Conservation (phyloP, 441 rosid species). For the Syzygium syzygioides region DNA sequence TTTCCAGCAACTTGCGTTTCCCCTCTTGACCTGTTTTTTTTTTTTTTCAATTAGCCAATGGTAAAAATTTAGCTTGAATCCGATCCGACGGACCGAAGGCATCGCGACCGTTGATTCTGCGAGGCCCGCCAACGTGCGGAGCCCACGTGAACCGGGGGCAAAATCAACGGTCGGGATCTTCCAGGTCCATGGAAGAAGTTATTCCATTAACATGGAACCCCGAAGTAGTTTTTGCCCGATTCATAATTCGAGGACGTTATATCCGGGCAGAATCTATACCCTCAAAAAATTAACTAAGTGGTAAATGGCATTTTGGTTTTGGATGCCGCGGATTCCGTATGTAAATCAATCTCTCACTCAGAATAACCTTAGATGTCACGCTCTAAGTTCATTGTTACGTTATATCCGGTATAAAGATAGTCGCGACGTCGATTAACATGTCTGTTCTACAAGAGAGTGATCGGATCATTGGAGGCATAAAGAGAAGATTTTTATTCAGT, state of each 20-base stretch:
- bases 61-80: neutral
- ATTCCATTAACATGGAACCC: neutral
- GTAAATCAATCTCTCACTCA: too few species aligned
- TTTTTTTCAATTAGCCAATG: neutral
- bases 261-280: neutral
- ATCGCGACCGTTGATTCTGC: neutral
- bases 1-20: neutral
- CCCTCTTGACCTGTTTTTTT: neutral
- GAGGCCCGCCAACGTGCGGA: neutral
- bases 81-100: neutral
- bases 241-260: neutral
- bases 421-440: neutral
- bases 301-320: neutral
- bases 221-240: rapidly evolving
- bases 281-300: neutral
- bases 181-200: neutral
- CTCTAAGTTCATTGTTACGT: neutral
- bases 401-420: too few species aligned
- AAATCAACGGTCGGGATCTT: neutral
- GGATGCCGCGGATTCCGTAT: too few species aligned
- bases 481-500: too few species aligned
- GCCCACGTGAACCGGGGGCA: neutral
- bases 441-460: too few species aligned
- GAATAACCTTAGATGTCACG: neutral
- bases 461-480: too few species aligned